These are phyloP conservation scores for Rhynchospora breviuscula DNA, from an alignment of 176 grass and related monocot genomes.

Conservation along the genomic window DNA sequence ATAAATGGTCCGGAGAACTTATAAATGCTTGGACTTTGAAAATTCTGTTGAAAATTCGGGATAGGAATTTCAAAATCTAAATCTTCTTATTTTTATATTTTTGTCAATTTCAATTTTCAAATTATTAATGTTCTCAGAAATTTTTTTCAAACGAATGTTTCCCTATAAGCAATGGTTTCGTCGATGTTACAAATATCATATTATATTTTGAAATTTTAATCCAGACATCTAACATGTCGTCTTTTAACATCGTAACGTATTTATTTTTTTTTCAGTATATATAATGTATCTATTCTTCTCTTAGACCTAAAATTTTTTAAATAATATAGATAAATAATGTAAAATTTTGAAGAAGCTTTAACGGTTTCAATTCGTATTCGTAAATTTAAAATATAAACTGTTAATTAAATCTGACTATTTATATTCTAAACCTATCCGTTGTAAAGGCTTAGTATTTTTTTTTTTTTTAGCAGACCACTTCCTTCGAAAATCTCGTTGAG, in stretches of 20 bases:
- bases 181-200: neutral
- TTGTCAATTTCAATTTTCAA: neutral
- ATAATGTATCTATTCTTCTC: neutral
- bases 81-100: neutral
- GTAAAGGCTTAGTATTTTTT: neutral
- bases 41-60: neutral
- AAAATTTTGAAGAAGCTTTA: neutral
- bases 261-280: neutral
- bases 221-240: neutral
- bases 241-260: neutral
- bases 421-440: neutral
- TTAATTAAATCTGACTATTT: neutral
- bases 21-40: neutral
- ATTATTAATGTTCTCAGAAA: neutral
- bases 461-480: too few species aligned
- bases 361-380: neutral
- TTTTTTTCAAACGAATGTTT: neutral
- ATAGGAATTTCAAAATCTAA: neutral
- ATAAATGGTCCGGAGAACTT: too few species aligned
- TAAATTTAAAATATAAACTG: neutral
- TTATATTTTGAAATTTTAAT: neutral
- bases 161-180: neutral
- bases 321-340: neutral
- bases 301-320: neutral
- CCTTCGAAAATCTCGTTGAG: too few species aligned